Evolutionary conservation across 2,329 filamentous ascomycete genomes (phyloP).

Genomic region (Monosporascus sp.): DNA sequence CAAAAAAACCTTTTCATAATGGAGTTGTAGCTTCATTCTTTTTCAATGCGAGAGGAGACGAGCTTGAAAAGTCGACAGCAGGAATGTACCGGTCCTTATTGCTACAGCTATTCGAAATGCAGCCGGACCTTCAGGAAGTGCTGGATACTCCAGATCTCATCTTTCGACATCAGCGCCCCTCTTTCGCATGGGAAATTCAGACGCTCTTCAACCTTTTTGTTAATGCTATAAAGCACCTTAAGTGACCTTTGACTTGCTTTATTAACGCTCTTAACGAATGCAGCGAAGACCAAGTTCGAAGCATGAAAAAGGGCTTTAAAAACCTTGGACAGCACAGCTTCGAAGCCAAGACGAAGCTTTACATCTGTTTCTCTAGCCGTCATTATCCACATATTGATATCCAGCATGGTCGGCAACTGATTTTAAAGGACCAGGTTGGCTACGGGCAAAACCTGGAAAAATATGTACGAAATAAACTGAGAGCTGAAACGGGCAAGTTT

Average conservation of each 20-base stretch:
- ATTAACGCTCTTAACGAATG: slow-evolving; percentile 14
- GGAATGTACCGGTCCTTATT: slow-evolving; percentile 46
- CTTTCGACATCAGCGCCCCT: too few species aligned
- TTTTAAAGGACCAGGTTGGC: slow-evolving; percentile 18
- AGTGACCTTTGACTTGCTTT: background rate
- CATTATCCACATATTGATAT: slow-evolving; percentile 6
- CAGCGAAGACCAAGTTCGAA: slow-evolving; percentile 4
- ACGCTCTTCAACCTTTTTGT: too few species aligned
- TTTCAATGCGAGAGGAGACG: slow-evolving; percentile 40
- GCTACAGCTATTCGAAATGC: slow-evolving; percentile 33
- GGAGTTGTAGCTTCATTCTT: slow-evolving; percentile 33
- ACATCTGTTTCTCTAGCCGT: background rate
- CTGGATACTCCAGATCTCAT: slow-evolving; percentile 13
- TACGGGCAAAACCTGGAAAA: slow-evolving; percentile 20
- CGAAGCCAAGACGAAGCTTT: background rate
- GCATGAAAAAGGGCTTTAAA: slow-evolving; percentile 8
- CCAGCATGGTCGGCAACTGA: slow-evolving; percentile 15
- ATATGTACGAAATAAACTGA: slow-evolving; percentile 25
- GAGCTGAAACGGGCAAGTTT: slow-evolving; percentile 7
- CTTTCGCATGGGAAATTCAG: too few species aligned
- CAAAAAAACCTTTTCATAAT: slow-evolving; percentile 4
- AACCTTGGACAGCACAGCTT: background rate
- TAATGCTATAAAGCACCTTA: too few species aligned
- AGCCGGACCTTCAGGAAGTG: slow-evolving; percentile 24
- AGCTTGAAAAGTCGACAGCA: slow-evolving; percentile 34